Conservation (phyloP, 2,329 filamentous ascomycete genomes). For the Mycosphaerella sp. region DNA sequence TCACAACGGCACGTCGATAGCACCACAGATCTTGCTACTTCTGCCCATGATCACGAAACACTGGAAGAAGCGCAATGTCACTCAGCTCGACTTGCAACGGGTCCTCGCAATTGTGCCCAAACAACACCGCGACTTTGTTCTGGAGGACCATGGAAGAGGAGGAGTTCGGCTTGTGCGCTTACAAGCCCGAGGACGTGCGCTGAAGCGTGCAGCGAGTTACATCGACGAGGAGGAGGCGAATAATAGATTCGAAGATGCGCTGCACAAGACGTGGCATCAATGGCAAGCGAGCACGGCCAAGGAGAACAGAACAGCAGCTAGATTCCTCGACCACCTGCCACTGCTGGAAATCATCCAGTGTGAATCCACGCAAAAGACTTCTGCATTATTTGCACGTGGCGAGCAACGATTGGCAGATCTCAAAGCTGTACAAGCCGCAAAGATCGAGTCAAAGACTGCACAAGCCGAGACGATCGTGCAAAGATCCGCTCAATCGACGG, state of each 20-base stretch:
- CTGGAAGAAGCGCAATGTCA: slow-evolving; percentile 44
- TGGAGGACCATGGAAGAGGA: slow-evolving; percentile 30
- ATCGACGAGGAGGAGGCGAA: slow-evolving; percentile 40
- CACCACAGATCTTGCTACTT: slow-evolving; percentile 40
- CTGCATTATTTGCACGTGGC: slow-evolving; percentile 58
- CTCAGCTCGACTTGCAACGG: slow-evolving; percentile 42
- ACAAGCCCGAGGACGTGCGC: slow-evolving; percentile 16
- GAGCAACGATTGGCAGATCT: slow-evolving; percentile 64
- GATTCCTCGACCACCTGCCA: slow-evolving; percentile 55
- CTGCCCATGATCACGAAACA: slow-evolving; percentile 39
- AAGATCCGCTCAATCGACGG: slow-evolving; percentile 37
- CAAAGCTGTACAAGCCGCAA: slow-evolving; percentile 44
- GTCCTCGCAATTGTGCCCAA: slow-evolving; percentile 38
- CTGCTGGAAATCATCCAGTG: slow-evolving; percentile 50
- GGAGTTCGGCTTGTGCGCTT: slow-evolving; percentile 25
- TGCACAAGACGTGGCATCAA: slow-evolving; percentile 43
- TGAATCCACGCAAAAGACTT: slow-evolving; percentile 46
- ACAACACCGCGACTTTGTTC: slow-evolving; percentile 19
- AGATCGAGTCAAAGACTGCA: slow-evolving; percentile 16
- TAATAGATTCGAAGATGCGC: slow-evolving; percentile 44
- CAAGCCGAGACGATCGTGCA: slow-evolving; percentile 2
- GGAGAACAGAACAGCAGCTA: slow-evolving; percentile 36
- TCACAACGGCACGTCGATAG: slow-evolving; percentile 43
- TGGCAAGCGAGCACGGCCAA: slow-evolving; percentile 35
- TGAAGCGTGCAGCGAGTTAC: slow-evolving; percentile 24